Percentiles rank a stretch among this genome's conserved stretches.
Evolutionary conservation across 1,139 yeast genomes (phyloP).

Genomic region (Meyerozyma carpophila): DNA sequence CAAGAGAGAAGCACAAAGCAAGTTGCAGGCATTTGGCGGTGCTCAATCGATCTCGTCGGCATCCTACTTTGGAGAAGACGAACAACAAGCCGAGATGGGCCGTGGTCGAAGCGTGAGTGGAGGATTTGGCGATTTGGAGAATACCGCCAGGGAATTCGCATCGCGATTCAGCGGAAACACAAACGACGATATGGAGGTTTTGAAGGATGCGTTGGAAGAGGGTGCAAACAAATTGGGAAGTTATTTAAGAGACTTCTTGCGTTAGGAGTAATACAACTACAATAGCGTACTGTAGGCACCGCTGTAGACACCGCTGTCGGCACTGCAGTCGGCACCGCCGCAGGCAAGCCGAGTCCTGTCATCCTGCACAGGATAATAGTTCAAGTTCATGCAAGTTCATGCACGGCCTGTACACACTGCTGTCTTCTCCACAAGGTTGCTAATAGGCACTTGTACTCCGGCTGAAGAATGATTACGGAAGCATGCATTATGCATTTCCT

Average conservation of each 20-base stretch:
- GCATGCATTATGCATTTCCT: background rate
- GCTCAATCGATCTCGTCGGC: conserved; percentile 90
- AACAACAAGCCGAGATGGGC: conserved; percentile 32
- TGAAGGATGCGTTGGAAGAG: conserved; percentile 90
- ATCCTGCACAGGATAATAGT: background rate
- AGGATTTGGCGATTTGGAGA: conserved; percentile 43
- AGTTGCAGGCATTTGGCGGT: conserved; percentile 74
- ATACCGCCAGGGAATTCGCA: conserved; percentile 63
- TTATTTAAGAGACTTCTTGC: conserved; percentile 76
- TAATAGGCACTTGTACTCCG: background rate
- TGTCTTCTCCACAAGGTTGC: background rate
- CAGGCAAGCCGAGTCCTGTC: background rate
- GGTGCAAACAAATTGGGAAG: conserved; percentile 89
- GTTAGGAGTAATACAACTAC: conserved; percentile 21
- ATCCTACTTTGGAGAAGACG: conserved; percentile 88
- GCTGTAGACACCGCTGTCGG: background rate
- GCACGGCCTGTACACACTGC: background rate
- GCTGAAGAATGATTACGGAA: background rate
- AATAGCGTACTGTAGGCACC: background rate
- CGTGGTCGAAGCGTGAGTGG: conserved; percentile 10
- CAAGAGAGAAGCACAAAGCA: conserved; percentile 71
- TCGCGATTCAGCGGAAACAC: conserved; percentile 66
- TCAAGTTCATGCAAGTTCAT: background rate
- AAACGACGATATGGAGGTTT: conserved; percentile 80
- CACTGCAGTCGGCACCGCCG: background rate